phyloP scores from a whole-genome alignment of 345 rosid genomes.

The Corchorus capsularis region DNA sequence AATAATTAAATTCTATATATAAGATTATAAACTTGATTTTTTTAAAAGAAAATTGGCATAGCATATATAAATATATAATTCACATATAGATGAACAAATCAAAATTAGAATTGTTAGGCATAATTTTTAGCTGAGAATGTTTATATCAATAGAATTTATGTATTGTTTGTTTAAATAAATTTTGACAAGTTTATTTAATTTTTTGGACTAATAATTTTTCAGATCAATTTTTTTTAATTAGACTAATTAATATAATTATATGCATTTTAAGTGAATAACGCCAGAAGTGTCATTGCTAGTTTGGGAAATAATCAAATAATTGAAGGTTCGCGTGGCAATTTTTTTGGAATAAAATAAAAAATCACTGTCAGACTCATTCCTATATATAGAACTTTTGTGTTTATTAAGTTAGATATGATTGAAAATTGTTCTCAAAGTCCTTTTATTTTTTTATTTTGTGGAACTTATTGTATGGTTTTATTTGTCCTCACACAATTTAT shows the following conservation, averaged over 20 bases:
- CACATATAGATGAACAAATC: no score
- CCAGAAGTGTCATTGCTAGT: not conserved
- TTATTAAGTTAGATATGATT: not conserved
- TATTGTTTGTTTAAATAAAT: not conserved
- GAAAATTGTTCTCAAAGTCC: not conserved
- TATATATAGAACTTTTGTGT: not conserved
- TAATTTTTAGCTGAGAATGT: no score
- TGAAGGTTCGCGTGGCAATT: not conserved
- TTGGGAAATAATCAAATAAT: not conserved
- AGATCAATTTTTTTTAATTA: no score
- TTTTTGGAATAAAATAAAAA: not conserved
- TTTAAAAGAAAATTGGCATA: not conserved
- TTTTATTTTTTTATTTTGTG: not conserved
- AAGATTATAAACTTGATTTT: not conserved
- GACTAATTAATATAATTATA: no score
- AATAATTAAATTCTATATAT: not conserved
- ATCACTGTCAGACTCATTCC: not conserved
- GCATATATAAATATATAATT: no score
- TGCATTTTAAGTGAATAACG: not conserved
- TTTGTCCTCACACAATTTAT: not conserved
- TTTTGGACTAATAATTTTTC: no score
- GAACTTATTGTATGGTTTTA: not conserved
- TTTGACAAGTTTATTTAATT: conserved; percentile 7
- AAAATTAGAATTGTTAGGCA: no score
- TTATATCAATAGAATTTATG: no score